A percentile compares a stretch with the other conserved stretches of the same genome.
These are phyloP conservation scores for Mortierella sp. DNA, from an alignment of 371 early-diverging fungal species.

Conservation along the genomic window DNA sequence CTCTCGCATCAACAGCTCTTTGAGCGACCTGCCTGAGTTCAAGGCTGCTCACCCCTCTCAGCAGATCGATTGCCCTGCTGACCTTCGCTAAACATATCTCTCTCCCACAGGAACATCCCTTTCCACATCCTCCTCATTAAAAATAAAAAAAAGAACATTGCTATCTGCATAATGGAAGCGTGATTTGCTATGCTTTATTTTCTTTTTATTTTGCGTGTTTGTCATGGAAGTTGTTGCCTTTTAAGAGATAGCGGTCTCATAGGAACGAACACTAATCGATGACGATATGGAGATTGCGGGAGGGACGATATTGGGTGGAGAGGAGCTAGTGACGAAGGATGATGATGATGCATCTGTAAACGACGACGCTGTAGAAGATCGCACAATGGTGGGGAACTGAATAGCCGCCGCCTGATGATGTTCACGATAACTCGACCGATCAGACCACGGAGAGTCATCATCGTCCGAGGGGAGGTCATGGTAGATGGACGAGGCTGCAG, in stretches of 20 bases:
- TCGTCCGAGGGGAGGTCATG: background rate
- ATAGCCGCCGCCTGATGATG: background rate
- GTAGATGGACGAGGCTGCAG: background rate
- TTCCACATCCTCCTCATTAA: background rate
- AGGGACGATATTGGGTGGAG: background rate
- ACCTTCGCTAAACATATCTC: conserved; percentile 43
- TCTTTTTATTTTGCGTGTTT: no score
- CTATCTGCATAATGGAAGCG: background rate
- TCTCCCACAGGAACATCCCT: background rate
- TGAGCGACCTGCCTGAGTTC: conserved; percentile 78
- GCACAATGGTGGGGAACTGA: background rate
- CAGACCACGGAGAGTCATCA: conserved; percentile 22
- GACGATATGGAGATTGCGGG: conserved; percentile 12
- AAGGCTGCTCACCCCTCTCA: conserved; percentile 74
- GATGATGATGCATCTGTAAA: conserved; percentile 4
- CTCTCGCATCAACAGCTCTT: conserved; percentile 64
- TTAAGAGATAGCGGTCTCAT: background rate
- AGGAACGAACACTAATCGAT: background rate
- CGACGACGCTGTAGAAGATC: conserved; percentile 14
- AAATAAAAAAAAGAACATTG: background rate
- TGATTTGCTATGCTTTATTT: background rate
- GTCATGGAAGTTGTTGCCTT: background rate
- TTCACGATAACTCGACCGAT: background rate
- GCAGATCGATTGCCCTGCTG: conserved; percentile 84
- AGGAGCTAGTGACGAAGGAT: background rate